These are phyloP conservation scores for Apiospora saccharicola DNA, from an alignment of 2,329 filamentous ascomycete species.

Conservation along the genomic window DNA sequence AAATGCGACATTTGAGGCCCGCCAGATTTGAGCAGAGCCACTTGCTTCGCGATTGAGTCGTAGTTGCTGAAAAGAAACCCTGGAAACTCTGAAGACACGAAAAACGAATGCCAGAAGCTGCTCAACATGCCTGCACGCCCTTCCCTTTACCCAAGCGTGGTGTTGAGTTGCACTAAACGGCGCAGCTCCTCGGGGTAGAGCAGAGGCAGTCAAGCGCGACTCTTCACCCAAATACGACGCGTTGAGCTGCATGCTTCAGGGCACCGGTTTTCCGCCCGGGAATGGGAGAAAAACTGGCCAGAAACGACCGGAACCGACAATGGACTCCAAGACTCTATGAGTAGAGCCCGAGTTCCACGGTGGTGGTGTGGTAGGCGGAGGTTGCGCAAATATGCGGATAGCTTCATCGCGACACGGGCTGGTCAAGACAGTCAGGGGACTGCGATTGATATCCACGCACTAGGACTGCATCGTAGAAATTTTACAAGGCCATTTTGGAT, in stretches of 20 bases:
- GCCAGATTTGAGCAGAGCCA: not conserved
- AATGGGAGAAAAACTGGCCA: not conserved
- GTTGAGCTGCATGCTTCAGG: not conserved
- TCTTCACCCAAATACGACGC: conserved; percentile 21
- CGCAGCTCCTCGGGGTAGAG: conserved; percentile 15
- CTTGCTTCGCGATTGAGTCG: conserved; percentile 35
- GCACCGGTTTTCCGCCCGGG: conserved; percentile 7
- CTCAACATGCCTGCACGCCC: conserved; percentile 27
- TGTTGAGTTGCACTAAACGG: conserved; percentile 30
- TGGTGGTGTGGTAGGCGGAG: conserved; percentile 26
- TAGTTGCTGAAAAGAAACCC: conserved; percentile 38
- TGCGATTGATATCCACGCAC: conserved; percentile 15
- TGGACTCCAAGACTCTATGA: not conserved
- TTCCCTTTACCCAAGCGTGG: conserved; percentile 31
- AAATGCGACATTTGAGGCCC: not conserved
- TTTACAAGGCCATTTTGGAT: not conserved
- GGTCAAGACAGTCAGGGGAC: conserved; percentile 7
- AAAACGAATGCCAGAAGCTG: conserved; percentile 25
- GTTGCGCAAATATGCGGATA: conserved; percentile 39
- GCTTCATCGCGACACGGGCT: conserved; percentile 37
- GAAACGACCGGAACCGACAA: not conserved
- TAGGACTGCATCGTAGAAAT: not conserved
- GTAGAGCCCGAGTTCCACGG: not conserved
- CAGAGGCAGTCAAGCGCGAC: conserved; percentile 26
- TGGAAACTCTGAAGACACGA: conserved; percentile 32